A percentile compares a stretch with the other conserved stretches of the same genome.
Evolutionary conservation across 73 alveolate genomes (phyloP).

Genomic region (Uronychia binucleata): DNA sequence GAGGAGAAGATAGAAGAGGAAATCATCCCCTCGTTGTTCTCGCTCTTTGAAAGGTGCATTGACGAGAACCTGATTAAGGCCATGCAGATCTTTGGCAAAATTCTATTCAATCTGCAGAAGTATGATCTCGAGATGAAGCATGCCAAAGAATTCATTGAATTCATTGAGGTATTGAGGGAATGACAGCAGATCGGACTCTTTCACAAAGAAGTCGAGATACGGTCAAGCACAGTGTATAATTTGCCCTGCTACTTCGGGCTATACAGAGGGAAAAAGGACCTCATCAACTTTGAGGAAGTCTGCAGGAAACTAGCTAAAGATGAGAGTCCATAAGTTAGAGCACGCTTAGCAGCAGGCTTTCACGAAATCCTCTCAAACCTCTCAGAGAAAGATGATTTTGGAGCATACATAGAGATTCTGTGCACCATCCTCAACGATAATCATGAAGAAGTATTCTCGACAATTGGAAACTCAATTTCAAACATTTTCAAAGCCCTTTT

Average conservation of each 20-base stretch:
- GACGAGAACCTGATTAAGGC: not conserved
- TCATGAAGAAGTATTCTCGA: not conserved
- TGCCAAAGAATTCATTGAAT: not conserved
- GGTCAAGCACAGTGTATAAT: not conserved
- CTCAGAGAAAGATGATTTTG: not conserved
- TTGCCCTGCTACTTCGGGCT: not conserved
- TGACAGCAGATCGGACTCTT: not conserved
- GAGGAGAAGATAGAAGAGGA: not conserved
- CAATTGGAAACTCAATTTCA: not conserved
- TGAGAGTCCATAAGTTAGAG: not conserved
- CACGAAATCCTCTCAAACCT: not conserved
- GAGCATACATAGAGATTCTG: not conserved
- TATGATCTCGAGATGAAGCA: not conserved
- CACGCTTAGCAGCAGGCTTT: not conserved
- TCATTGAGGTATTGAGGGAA: not conserved
- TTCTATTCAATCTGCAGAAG: not conserved
- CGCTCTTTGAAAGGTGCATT: not conserved
- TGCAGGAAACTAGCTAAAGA: not conserved
- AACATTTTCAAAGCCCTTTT: not conserved
- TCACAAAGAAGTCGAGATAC: not conserved
- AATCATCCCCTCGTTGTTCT: not conserved
- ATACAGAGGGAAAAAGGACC: not conserved
- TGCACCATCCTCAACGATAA: not conserved
- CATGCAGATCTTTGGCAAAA: not conserved
- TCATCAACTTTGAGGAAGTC: not conserved